Base-by-base conservation (phyloP, 345 rosid genomes). In the Arabidopsis suecica region DNA sequence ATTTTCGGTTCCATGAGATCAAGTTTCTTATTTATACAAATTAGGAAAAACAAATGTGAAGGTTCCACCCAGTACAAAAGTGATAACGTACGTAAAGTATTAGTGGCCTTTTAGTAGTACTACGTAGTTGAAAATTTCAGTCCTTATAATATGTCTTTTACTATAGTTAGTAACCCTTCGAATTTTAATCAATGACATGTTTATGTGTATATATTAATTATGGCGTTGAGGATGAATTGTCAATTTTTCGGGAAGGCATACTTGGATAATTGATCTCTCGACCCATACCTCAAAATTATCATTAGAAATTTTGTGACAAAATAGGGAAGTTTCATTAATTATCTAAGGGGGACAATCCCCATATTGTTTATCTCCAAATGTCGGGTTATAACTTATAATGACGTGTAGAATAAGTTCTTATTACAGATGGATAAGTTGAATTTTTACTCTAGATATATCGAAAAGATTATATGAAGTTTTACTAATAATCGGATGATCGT, bases 341-440 rank as follows among this genome's bases (percentile, higher is more conserved):
- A 68, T 48, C 56, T 41, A 34, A 68, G 34, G 58, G 47, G 28
- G 37, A 54, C 57, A 76, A 1, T 23, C 30, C 36, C 50, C 34
- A 53, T 76, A 69, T 34, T 61, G 50, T 44, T 76, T 54, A 76
- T 76, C 64, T 61, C 33, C 58, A 42, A 20, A 20, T 68, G 79
- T 76, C 64, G 74, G 69, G 55, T 40, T 45, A 40, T 20, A 68
- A 41, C 23, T 41, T 37, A 61, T 53, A 72, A 57, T 56, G 59
- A 34, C 57, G 56, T 64, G 48, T 14, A 11, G 20, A 22, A 30
- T 1, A 23, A 51, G 36, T 47, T 58, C 22, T 6, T 59, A 34
- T 45, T 47, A 30, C 28, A 33, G 16, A 58, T 47, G 5, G 22
- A 42, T 54, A 25, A 18, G 33, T 41, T 28, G 62, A 55, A 28